Base-by-base conservation (phyloP, 768 basidiomycete species). In the Amanita rimosa region DNA sequence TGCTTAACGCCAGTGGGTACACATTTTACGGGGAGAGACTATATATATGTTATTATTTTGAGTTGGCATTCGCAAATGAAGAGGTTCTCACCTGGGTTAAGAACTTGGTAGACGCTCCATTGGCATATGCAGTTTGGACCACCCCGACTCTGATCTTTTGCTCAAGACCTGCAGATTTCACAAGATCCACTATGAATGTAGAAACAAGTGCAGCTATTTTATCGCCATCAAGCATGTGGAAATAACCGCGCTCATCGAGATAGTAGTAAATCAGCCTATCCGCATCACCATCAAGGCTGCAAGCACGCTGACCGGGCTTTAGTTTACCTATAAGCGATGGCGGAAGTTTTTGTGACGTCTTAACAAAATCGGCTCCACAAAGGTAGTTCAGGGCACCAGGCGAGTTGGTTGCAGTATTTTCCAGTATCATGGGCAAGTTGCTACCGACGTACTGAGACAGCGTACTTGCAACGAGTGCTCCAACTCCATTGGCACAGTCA, bases 401-500 rank as follows among this genome's bases (percentile, higher is more conserved):
- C 6, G 78, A 81, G 11, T 71, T 70, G 19, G 73, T 79, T 16
- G 76, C 70, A 5, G 79, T 81, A 56, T 94, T 93, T 57, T 81
- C 74, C 34, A 90, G 68, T 50, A 76, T 65, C 40, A 97, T 60
- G 21, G 76, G 71, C 26, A 98, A 64, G 6, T 68, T 71, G 21
- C 70, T 70, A 14, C 74, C 76, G 19, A 96, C 75, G 46, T 78
- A 72, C 47, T 74, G 65, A 3, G 70, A 60, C 34, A 98, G 68
- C 37, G 74, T 76, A 29, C 69, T 67, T 10, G 88, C 81, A 34
- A 85, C 82, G 6, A 73, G 68, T 13, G 86, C 79, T 41, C 96
- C 96, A 19, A 99, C 96, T 22, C 96, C 96, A 62, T 99, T 98
- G n/a, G 96, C 96, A 62, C 96, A 98, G 64, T 99, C 96, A 36